phyloP scores from a whole-genome alignment of 768 basidiomycete genomes.

The Boletus rex-veris region DNA sequence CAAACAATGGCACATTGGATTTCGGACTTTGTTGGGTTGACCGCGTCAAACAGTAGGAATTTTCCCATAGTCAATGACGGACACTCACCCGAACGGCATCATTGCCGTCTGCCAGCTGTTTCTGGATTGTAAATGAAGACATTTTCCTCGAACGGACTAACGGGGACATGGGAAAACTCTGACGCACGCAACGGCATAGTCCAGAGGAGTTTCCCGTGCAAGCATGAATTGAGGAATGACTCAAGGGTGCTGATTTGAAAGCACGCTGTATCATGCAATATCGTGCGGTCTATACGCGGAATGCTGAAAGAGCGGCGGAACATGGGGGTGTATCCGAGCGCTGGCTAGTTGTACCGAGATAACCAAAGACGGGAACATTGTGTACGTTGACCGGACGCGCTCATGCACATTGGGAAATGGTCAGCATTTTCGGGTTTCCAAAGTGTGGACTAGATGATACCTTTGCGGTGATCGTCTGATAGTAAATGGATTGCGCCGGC shows the following conservation, averaged over 20 bases:
- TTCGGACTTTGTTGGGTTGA: conserved; percentile 24
- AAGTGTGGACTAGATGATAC: conserved; percentile 6
- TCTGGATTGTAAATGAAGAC: conserved; percentile 10
- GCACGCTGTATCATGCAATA: conserved; percentile 1
- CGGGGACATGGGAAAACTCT: conserved; percentile 18
- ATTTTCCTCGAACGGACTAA: conserved; percentile 7
- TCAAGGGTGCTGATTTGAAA: conserved; percentile 5
- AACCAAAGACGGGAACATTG: conserved; percentile 22
- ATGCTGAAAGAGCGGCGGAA: conserved; percentile 23
- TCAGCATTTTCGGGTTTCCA: conserved; percentile 9
- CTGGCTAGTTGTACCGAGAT: conserved; percentile 9
- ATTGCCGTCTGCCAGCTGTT: conserved; percentile 3
- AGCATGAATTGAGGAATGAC: conserved; percentile 10
- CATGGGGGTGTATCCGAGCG: conserved; percentile 13
- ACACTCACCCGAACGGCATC: not conserved
- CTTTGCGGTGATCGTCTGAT: conserved; percentile 23
- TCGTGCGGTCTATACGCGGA: conserved; percentile 19
- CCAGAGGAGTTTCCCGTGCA: conserved; percentile 10
- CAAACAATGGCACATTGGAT: conserved; percentile 2
- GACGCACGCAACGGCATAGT: conserved; percentile 2
- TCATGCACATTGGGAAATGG: conserved; percentile 17
- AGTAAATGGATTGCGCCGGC: conserved; percentile 15
- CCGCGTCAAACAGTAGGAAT: conserved; percentile 18
- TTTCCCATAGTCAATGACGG: conserved; percentile 20
- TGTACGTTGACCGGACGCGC: conserved; percentile 17